Base-by-base conservation (phyloP, 768 basidiomycete genomes). In the Cantharellus anzutake region DNA sequence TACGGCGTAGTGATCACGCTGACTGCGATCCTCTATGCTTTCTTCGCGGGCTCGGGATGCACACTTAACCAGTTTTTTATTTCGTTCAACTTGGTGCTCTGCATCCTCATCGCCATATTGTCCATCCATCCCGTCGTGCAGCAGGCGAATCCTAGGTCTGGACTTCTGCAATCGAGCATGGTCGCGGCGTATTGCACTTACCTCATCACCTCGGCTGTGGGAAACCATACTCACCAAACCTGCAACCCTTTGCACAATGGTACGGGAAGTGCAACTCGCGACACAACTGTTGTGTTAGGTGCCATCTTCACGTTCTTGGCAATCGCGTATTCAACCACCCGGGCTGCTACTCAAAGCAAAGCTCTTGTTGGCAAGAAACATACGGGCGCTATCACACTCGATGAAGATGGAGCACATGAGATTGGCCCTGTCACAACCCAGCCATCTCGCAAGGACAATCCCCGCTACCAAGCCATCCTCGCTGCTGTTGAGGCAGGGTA, bases 151-250 rank as follows among this genome's bases (percentile, higher is more conserved):
- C 88, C 94, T 5, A 85, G 88, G 58, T 93, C 90, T 4, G 96
- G 96, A 3, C 80, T 99, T 3, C 91, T 91, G 1, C 96, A 98
- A 68, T 83, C 90, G 4, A 83, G 86, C 52, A 93, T 98, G 86
- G 94, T 99, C n/a, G 87, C 88, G 2, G 88, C 83, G 2, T 99
- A 99, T 70, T 96, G 89, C 73, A 91, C 92, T 2, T 99, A 99
- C 69, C 83, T 99, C 62, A 80, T 89, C 65, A 85, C 89, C 39
- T 92, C 88, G 16, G 96, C 96, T 2, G 82, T 99, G 60, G 86
- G 83, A 62, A 98, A 98, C 68, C 89, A 94, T 71, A 85, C 93
- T 65, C 65, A 67, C 16, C 76, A 80, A 59, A 72, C 76, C 29
- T 99, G 96, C 75, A 98, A 98, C 70, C 96, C 96, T 0, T 76